Evolutionary conservation across 2,329 filamentous ascomycete species (phyloP).

Genomic region (Cercospora beticola): DNA sequence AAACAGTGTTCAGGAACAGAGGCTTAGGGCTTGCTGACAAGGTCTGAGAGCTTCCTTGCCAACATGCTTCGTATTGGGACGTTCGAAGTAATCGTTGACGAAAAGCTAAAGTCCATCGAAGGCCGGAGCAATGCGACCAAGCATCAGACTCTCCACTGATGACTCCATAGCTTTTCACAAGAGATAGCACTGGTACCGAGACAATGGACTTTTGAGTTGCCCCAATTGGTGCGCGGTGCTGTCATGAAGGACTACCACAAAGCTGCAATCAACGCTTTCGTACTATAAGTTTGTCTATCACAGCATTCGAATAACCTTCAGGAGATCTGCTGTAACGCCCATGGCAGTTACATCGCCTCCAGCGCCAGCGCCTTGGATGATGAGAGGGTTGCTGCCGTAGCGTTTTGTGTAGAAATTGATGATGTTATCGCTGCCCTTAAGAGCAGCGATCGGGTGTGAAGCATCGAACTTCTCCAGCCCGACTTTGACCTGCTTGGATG

Average conservation of each 20-base stretch:
- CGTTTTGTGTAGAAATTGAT: slow-evolving; percentile 98
- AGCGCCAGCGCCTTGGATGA: slow-evolving; percentile 88
- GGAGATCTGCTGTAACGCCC: slow-evolving; percentile 90
- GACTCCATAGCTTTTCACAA: neutral
- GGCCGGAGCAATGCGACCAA: neutral
- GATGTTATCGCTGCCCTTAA: slow-evolving; percentile 98
- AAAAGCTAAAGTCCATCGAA: neutral
- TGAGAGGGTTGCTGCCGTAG: slow-evolving; percentile 86
- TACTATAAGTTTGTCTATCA: neutral
- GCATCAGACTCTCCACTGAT: neutral
- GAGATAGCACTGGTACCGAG: neutral
- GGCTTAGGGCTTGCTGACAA: neutral
- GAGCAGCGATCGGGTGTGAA: slow-evolving; percentile 84
- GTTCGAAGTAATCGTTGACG: neutral
- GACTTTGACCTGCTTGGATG: slow-evolving; percentile 79
- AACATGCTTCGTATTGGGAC: neutral
- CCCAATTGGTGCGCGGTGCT: neutral
- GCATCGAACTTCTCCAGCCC: slow-evolving; percentile 81
- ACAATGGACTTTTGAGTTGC: neutral
- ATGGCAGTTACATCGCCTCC: slow-evolving; percentile 96
- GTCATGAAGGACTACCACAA: neutral
- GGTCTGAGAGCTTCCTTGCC: neutral
- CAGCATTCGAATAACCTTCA: slow-evolving; percentile 71
- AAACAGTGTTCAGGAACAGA: neutral
- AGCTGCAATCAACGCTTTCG: neutral